phyloP scores from a whole-genome alignment of 352 stramenopile genomes.

The Blastocystis sp. region DNA sequence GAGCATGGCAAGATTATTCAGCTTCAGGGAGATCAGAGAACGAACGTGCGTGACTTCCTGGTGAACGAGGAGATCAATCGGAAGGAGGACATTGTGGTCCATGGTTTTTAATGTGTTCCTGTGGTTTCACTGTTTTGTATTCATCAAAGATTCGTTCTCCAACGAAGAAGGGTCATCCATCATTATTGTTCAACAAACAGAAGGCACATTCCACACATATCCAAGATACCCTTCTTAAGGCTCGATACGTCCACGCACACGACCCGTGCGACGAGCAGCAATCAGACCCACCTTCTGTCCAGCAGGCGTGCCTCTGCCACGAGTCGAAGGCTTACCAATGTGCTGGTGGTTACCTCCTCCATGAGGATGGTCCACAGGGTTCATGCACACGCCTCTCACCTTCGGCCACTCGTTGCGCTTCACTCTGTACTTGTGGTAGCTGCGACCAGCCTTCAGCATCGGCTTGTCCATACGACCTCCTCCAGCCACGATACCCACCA shows the following conservation, averaged over 20 bases:
- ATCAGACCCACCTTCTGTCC: no score
- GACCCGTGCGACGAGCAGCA: slow-evolving; percentile 29
- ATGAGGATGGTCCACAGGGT: no score
- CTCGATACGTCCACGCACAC: slow-evolving; percentile 37
- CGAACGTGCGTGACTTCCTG: slow-evolving; percentile 95
- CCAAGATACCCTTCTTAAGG: slow-evolving; percentile 69
- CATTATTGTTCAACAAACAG: slow-evolving; percentile 29
- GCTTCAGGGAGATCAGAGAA: slow-evolving; percentile 93
- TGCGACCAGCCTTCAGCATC: slow-evolving; percentile 92
- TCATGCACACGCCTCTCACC: no score
- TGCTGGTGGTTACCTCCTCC: no score
- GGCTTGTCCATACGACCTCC: slow-evolving; percentile 96
- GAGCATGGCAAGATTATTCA: slow-evolving; percentile 95
- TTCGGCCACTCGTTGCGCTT: no score
- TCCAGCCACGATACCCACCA: slow-evolving; percentile 89
- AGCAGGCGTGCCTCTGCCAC: no score
- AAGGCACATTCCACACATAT: neutral
- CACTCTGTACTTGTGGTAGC: no score
- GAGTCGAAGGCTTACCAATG: no score
- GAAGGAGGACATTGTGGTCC: slow-evolving; percentile 82
- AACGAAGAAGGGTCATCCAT: no score
- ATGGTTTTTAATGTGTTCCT: slow-evolving; percentile 81
- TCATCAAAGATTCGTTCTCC: neutral
- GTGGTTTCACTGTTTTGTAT: neutral
- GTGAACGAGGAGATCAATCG: slow-evolving; percentile 94